These are phyloP conservation scores for Pelargonium nanum DNA, from an alignment of 345 rosid species.

Conservation along the genomic window DNA sequence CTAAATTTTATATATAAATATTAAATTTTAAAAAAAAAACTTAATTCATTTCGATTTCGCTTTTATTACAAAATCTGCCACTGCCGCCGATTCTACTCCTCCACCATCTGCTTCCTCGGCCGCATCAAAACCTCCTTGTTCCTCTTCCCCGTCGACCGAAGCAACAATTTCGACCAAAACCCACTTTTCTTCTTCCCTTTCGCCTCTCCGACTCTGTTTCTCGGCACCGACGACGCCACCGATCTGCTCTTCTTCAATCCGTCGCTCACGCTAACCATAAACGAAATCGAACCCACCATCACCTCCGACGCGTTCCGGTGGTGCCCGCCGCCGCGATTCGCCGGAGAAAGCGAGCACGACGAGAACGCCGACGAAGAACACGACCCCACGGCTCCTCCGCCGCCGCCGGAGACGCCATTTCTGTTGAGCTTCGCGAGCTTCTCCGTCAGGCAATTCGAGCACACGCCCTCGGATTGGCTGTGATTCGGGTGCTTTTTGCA, in stretches of 20 bases:
- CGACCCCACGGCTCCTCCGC: not conserved
- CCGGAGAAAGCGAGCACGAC: conserved; percentile 13
- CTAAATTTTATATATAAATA: no score
- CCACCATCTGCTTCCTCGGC: no score
- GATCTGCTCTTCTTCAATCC: conserved; percentile 80
- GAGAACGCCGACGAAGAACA: conserved; percentile 7
- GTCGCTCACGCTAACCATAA: conserved; percentile 21
- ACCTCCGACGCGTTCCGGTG: conserved; percentile 28
- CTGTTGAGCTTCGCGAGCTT: not conserved
- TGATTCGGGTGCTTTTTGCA: conserved; percentile 11
- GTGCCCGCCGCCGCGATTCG: conserved; percentile 19
- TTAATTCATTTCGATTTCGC: no score
- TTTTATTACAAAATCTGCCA: no score
- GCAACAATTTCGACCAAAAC: conserved; percentile 64
- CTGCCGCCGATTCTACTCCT: no score
- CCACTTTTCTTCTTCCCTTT: conserved; percentile 34
- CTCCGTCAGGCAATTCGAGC: conserved; percentile 17
- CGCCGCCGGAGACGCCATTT: no score
- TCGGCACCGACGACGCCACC: conserved; percentile 37
- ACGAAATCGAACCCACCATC: conserved; percentile 27
- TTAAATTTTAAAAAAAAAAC: no score
- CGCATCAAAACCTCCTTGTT: conserved; percentile 25
- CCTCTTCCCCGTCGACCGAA: conserved; percentile 22
- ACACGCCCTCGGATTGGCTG: conserved; percentile 11
- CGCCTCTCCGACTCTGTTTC: conserved; percentile 15